phyloP scores from a whole-genome alignment of 73 alveolate species.

The Paramecium pentaurelia region DNA sequence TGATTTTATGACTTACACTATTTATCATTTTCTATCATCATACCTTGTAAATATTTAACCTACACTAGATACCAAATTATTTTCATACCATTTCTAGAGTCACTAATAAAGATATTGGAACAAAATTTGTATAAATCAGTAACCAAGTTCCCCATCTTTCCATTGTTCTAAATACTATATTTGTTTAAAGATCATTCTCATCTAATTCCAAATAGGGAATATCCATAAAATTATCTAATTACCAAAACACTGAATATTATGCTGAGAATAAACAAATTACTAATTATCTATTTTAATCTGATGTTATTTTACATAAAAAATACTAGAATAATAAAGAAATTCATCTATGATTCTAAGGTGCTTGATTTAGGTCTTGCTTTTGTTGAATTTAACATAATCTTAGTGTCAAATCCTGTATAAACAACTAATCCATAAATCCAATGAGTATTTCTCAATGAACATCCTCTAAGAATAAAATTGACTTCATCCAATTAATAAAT shows the following conservation, averaged over 20 bases:
- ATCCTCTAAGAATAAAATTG: conserved; percentile 72
- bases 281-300: neutral
- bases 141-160: conserved; percentile 82
- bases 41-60: conserved; percentile 88
- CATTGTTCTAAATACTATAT: neutral
- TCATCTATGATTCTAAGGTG: neutral
- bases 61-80: neutral
- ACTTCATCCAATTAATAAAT: neutral
- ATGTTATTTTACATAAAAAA: neutral
- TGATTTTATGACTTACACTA: conserved; percentile 65
- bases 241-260: conserved; percentile 5
- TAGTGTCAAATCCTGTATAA: conserved; percentile 92
- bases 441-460: conserved; percentile 85
- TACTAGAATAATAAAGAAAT: conserved; percentile 7
- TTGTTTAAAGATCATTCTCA: neutral
- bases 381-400: conserved; percentile 79
- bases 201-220: conserved; percentile 23
- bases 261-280: conserved; percentile 46
- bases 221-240: neutral
- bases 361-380: conserved; percentile 20
- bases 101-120: conserved; percentile 94
- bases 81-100: conserved; percentile 76
- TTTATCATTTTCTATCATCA: conserved; percentile 70
- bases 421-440: conserved; percentile 84
- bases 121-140: conserved; percentile 85